A percentile compares a stretch with the other conserved stretches of the same genome.
phyloP scores from a whole-genome alignment of 495 filamentous ascomycete species.

The Penicillium ochrochloron region DNA sequence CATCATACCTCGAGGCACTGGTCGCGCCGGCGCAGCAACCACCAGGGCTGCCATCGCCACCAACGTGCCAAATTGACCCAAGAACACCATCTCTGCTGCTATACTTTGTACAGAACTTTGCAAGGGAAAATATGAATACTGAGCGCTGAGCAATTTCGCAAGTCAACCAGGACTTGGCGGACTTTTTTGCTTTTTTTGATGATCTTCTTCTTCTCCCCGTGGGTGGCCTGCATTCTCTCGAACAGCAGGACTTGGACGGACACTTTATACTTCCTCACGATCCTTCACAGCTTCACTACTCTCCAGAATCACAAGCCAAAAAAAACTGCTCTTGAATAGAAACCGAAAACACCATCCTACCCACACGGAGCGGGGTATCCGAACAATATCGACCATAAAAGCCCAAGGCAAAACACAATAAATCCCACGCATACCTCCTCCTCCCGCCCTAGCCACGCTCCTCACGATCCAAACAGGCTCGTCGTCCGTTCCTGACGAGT shows the following conservation, averaged over 20 bases:
- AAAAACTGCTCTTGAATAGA: not conserved
- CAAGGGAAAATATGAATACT: not conserved
- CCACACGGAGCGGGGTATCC: conserved; percentile 2
- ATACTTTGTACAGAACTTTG: not conserved
- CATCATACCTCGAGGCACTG: conserved; percentile 34
- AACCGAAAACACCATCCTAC: not conserved
- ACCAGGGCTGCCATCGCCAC: conserved; percentile 29
- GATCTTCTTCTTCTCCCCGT: not conserved
- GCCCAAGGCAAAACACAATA: not conserved
- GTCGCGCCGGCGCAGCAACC: conserved; percentile 32
- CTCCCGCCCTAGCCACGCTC: not conserved
- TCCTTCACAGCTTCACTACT: not conserved
- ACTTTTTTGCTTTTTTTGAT: not conserved
- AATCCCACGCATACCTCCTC: conserved; percentile 1
- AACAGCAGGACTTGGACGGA: not conserved
- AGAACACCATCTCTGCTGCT: conserved; percentile 11
- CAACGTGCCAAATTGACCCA: conserved; percentile 18
- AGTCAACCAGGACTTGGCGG: conserved; percentile 9
- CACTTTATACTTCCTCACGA: not conserved
- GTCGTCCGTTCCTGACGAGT: conserved; percentile 15
- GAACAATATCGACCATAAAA: not conserved
- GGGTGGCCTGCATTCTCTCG: not conserved
- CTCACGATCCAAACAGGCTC: conserved; percentile 14
- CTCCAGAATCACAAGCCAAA: not conserved
- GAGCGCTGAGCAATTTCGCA: not conserved